These are phyloP conservation scores for Cryomyces minteri DNA, from an alignment of 495 filamentous ascomycete genomes.

Conservation along the genomic window DNA sequence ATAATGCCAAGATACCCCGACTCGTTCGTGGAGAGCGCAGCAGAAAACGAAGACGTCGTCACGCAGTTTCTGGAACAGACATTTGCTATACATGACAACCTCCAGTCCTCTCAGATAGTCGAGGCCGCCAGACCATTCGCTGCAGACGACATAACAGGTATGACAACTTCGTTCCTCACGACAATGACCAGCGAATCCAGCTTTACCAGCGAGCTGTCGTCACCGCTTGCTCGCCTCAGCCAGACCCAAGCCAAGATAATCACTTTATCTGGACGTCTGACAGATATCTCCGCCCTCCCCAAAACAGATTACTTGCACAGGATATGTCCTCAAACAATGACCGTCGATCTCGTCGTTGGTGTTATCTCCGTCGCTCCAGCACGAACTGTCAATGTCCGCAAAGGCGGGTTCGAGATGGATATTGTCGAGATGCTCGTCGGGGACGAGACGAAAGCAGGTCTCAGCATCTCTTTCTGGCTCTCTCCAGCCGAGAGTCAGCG, in stretches of 20 bases:
- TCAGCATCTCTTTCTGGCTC: conserved; percentile 75
- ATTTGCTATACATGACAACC: conserved; percentile 40
- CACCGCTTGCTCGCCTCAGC: no score
- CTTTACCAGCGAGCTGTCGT: neutral
- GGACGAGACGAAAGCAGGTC: conserved; percentile 70
- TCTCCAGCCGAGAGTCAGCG: conserved; percentile 9
- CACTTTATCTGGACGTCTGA: conserved; percentile 18
- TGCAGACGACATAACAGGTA: neutral
- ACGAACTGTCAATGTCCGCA: conserved; percentile 36
- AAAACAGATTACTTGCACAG: conserved; percentile 42
- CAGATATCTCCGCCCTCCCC: conserved; percentile 51
- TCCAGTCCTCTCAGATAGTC: conserved; percentile 30
- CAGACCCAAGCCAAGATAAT: neutral
- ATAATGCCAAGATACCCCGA: neutral
- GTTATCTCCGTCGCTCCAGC: conserved; percentile 52
- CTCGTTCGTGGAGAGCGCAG: neutral
- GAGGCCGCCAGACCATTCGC: neutral
- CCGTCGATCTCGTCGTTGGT: conserved; percentile 58
- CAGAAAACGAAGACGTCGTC: neutral
- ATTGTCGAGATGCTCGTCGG: conserved; percentile 67
- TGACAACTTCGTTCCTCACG: neutral
- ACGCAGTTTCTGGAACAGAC: conserved; percentile 51
- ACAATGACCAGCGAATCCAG: neutral
- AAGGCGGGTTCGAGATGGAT: conserved; percentile 27
- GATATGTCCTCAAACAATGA: conserved; percentile 64